A percentile compares a stretch with the other conserved stretches of the same genome.
Conservation (phyloP, 192 early-diverging fungal genomes). For the Nowakowskiella sp. region DNA sequence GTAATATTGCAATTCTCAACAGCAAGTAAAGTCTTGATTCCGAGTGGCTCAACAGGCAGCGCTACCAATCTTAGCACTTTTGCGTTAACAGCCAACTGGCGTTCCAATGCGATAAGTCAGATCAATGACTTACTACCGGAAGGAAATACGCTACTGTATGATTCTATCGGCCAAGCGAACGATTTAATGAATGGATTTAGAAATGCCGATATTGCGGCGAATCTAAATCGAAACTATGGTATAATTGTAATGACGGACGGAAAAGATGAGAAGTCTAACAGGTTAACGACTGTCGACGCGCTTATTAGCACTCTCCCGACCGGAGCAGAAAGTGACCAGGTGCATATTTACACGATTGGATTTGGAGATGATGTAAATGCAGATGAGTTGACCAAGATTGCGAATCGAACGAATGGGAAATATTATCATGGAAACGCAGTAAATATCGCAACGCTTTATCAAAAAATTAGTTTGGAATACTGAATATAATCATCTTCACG, state of each 20-base stretch:
- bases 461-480: neutral
- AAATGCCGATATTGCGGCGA: neutral
- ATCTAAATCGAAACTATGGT: neutral
- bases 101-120: neutral
- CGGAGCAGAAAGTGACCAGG: neutral
- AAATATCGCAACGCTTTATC: neutral
- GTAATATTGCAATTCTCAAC: neutral
- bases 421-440: neutral
- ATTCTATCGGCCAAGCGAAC: neutral
- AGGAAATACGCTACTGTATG: neutral
- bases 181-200: neutral
- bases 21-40: neutral
- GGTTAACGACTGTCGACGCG: too few relatives aligned
- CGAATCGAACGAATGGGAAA: neutral
- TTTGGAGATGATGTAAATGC: neutral
- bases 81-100: neutral
- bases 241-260: neutral
- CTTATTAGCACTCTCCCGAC: neutral
- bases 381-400: neutral
- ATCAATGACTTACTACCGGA: neutral
- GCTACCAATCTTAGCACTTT: neutral
- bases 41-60: neutral
- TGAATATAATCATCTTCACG: too few relatives aligned
- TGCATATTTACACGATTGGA: neutral
- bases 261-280: too few relatives aligned